Evolutionary conservation across 257 asterid species (phyloP).

Genomic region (Prunella vulgaris): DNA sequence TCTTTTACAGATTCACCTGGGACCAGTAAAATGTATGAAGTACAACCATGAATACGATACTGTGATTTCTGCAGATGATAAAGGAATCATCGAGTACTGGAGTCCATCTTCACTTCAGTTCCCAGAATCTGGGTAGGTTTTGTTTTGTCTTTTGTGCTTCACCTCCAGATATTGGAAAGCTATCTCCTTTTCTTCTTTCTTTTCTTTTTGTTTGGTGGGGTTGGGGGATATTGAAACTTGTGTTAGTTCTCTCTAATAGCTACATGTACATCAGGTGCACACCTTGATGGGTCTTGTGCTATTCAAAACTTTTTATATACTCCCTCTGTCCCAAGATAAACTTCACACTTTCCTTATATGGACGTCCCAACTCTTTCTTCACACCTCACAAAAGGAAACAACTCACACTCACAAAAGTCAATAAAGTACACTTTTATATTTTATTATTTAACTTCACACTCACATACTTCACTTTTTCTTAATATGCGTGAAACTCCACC

Average conservation of each 20-base stretch:
- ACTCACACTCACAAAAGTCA: no score
- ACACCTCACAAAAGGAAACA: no score
- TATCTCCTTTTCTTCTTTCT: neutral
- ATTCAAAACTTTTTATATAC: neutral
- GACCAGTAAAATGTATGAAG: slow-evolving; percentile 80
- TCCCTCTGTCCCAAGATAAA: no score
- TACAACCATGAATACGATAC: slow-evolving; percentile 79
- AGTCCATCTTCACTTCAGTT: slow-evolving; percentile 77
- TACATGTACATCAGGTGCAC: neutral
- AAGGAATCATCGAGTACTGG: slow-evolving; percentile 97
- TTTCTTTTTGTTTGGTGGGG: neutral
- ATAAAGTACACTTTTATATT: no score
- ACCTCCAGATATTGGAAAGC: slow-evolving; percentile 1
- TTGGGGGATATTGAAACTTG: neutral
- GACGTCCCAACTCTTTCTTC: no score
- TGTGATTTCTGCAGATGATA: slow-evolving; percentile 92
- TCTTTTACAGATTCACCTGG: slow-evolving; percentile 67
- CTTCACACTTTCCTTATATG: no score
- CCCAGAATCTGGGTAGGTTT: slow-evolving; percentile 72
- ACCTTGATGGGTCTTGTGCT: neutral
- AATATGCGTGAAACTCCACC: no score
- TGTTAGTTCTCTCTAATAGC: neutral
- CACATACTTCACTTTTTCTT: no score
- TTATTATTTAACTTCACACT: no score
- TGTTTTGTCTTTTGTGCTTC: neutral